Evolutionary conservation across 1,284 basidiomycete species (phyloP), one percentile per base, ranked within the genome.

Genomic region (Apiotrichum sp.): DNA sequence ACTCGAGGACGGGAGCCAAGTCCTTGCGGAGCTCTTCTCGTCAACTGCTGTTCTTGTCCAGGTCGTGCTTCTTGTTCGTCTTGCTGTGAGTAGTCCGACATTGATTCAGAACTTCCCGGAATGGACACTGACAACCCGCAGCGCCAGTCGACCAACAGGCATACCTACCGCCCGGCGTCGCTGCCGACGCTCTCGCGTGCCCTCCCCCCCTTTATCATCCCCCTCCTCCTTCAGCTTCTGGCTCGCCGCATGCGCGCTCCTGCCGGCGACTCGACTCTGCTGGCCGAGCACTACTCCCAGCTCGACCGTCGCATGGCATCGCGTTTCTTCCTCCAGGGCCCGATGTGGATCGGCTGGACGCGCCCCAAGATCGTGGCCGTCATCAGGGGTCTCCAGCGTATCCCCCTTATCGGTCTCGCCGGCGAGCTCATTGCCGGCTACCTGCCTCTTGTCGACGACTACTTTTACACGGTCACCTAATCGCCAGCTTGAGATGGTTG

Each of bases 361-460:
- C 80, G 85, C 85, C 90, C 48, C 87, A 92, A 78, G 69, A 91
- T 63, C 81, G 86, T 71, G 77, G 79, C 9, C 72, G 88, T 67
- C 82, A 82, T 64, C 14, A 76, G 82, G 47, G 77, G 74, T 45
- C 81, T 86, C 31, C 80, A 84, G 16, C 79, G 80, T 58, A 81
- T 82, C 50, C 90, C 91, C 31, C 58, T 95, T 39, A 67, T 97
- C 32, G 85, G 87, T 32, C 70, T 95, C 50, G 75, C 92, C 35
- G 83, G 89, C 55, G 84, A 85, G 29, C 79, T 96, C 54, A 75
- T 93, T 59, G 84, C 84, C 63, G 92, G 93, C 68, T 97, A 93
- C 86, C 83, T 96, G 62, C 91, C 91, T 9, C 78, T 97, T 66
- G 90, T 97, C 62, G 88, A 97, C 74, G 89, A 93, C 71, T 95